phyloP scores from a whole-genome alignment of 2,329 filamentous ascomycete species.

The Aspergillus phoenicis region DNA sequence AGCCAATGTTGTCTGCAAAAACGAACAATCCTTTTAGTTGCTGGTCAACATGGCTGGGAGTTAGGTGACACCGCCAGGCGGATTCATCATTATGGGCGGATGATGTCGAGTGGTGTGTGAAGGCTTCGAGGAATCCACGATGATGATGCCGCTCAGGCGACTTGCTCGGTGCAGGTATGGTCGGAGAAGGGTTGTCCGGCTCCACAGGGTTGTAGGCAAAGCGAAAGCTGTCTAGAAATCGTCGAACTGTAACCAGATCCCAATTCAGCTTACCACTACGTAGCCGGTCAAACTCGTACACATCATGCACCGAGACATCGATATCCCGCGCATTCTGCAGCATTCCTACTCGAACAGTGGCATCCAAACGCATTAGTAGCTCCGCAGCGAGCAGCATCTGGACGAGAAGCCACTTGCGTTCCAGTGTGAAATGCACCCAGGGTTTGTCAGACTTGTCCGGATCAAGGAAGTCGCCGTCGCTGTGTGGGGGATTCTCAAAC shows the following conservation, averaged over 20 bases:
- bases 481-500: conserved; percentile 44
- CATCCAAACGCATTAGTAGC: conserved; percentile 57
- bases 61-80: conserved; percentile 39
- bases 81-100: conserved; percentile 25
- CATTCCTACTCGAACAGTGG: conserved; percentile 46
- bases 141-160: conserved; percentile 18
- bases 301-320: conserved; percentile 46
- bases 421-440: conserved; percentile 35
- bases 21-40: conserved; percentile 55
- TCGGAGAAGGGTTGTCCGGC: conserved; percentile 9
- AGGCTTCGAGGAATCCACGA: conserved; percentile 29
- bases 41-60: conserved; percentile 38
- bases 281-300: conserved; percentile 49
- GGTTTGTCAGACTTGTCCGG: conserved; percentile 19
- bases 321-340: conserved; percentile 43
- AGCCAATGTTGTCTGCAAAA: conserved; percentile 54
- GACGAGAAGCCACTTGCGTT: conserved; percentile 57
- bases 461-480: conserved; percentile 37
- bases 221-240: conserved; percentile 56
- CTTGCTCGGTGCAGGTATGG: not conserved
- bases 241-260: conserved; percentile 57
- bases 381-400: conserved; percentile 59
- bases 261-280: conserved; percentile 58
- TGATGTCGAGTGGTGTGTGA: conserved; percentile 25
- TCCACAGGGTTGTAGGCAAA: conserved; percentile 32